Evolutionary conservation across 331 rosid genomes (phyloP).

Genomic region (Quercus phellos): DNA sequence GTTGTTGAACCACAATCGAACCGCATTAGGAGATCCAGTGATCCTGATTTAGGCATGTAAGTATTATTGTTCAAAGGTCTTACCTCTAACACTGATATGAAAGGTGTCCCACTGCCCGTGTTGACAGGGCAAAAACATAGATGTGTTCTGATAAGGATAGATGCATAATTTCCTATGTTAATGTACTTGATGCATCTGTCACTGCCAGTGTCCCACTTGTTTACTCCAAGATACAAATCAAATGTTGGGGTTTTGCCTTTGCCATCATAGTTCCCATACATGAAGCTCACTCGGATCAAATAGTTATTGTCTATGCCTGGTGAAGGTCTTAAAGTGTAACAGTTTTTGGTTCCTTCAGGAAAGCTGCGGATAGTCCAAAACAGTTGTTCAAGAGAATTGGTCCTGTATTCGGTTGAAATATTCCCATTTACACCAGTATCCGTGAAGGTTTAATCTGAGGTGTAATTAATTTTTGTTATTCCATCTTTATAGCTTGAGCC

Average conservation of each 20-base stretch:
- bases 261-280: conserved; percentile 23
- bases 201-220: conserved; percentile 20
- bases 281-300: conserved; percentile 24
- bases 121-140: no score
- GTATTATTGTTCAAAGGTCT: no score
- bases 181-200: not conserved
- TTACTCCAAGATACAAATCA: conserved; percentile 25
- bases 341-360: conserved; percentile 18
- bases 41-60: no score
- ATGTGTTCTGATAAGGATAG: not conserved
- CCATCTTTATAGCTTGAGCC: not conserved
- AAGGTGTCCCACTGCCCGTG: no score
- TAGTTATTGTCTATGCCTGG: conserved; percentile 6
- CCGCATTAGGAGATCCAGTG: no score
- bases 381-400: not conserved
- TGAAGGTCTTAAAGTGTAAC: conserved; percentile 4
- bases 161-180: conserved; percentile 17
- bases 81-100: no score
- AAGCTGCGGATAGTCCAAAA: conserved; percentile 18
- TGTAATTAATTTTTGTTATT: not conserved
- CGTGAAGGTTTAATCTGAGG: conserved; percentile 9
- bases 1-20: no score
- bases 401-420: not conserved
- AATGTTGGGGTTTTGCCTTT: not conserved
- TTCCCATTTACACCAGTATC: conserved; percentile 4